Conservation (phyloP, 2,329 filamentous ascomycete species). For the Sporothrix mexicana region DNA sequence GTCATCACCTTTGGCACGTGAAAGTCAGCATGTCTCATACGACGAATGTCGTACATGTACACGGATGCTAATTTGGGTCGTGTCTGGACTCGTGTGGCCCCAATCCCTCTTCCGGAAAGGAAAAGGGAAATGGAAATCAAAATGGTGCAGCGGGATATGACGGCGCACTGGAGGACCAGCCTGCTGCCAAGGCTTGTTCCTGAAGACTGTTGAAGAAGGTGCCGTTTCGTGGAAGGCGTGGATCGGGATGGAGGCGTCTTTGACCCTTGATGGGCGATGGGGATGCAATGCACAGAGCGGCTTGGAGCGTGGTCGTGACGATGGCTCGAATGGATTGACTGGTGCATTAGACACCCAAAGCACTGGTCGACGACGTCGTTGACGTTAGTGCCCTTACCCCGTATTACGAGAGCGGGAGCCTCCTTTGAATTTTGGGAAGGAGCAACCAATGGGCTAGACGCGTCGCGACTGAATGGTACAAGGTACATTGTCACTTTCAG, state of each 20-base stretch:
- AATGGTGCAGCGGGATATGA: not conserved
- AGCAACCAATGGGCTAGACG: not conserved
- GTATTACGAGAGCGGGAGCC: not conserved
- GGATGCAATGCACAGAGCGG: no score
- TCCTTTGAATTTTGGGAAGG: not conserved
- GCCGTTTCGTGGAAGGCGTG: not conserved
- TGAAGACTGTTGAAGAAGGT: not conserved
- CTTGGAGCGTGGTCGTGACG: no score
- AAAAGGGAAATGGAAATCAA: not conserved
- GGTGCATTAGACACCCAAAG: no score
- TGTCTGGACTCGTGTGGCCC: not conserved
- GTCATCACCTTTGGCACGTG: constrained; percentile 10
- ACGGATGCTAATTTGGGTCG: not conserved
- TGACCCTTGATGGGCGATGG: no score
- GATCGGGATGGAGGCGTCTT: not conserved
- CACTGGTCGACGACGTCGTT: no score
- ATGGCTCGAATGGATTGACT: no score
- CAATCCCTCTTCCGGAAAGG: not conserved
- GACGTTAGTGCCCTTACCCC: not conserved
- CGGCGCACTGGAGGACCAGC: not conserved
- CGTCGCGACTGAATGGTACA: constrained; percentile 14
- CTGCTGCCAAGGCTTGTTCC: not conserved
- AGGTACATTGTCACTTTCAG: no score
- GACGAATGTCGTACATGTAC: no score
- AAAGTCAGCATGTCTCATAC: constrained; percentile 5